Percentiles rank a stretch among this genome's conserved stretches.
These are phyloP conservation scores for Chrysoporthe puriensis DNA, from an alignment of 2,329 filamentous ascomycete genomes.

Conservation along the genomic window DNA sequence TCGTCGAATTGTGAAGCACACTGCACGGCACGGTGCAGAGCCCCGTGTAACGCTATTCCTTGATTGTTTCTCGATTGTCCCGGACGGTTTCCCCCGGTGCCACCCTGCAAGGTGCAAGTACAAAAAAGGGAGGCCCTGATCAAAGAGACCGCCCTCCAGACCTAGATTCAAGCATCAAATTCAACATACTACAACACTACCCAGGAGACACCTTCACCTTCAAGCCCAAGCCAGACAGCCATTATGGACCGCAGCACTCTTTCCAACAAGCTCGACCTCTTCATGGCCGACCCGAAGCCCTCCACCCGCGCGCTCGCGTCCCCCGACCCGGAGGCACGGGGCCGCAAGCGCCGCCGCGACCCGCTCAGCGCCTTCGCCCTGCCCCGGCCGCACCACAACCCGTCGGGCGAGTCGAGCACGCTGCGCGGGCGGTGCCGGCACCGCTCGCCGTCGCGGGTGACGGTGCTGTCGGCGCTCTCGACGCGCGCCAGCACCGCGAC, in stretches of 20 bases:
- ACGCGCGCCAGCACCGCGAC: background rate
- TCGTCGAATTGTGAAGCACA: slow-evolving; percentile 7
- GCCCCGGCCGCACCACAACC: slow-evolving; percentile 34
- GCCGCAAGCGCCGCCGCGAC: slow-evolving; percentile 42
- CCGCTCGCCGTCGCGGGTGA: slow-evolving; percentile 42
- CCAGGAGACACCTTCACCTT: background rate
- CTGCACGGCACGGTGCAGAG: slow-evolving; percentile 13
- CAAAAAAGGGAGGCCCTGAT: background rate
- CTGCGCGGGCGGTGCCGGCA: slow-evolving; percentile 46
- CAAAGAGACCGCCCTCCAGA: no score
- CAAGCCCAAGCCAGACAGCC: no score
- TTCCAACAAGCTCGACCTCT: slow-evolving; percentile 14
- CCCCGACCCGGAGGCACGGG: slow-evolving; percentile 41
- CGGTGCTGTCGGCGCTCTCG: slow-evolving; percentile 39
- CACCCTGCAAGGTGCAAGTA: background rate
- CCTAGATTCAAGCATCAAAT: no score
- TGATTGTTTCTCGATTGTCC: background rate
- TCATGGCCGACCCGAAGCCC: slow-evolving; percentile 8
- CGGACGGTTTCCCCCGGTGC: slow-evolving; percentile 3
- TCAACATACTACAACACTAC: no score
- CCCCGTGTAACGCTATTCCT: slow-evolving; percentile 19
- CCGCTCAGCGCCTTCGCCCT: slow-evolving; percentile 34
- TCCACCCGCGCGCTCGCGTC: slow-evolving; percentile 34
- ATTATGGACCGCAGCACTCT: slow-evolving; percentile 19
- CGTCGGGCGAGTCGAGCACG: slow-evolving; percentile 44